Base-by-base conservation (phyloP, 768 basidiomycete genomes). In the Psilocybe azurescens region DNA sequence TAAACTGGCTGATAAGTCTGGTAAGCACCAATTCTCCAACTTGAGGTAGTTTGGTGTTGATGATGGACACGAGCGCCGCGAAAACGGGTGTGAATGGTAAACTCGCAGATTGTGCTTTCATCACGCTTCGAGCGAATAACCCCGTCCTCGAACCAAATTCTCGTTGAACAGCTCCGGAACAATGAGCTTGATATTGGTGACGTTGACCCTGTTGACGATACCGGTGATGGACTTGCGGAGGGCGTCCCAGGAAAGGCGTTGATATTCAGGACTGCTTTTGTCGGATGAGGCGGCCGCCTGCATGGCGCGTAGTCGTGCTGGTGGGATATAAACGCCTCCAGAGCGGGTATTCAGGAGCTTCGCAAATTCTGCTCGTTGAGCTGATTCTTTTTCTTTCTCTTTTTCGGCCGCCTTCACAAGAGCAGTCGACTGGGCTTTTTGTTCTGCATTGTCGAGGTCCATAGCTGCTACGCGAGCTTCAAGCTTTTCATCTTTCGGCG, bases 181-280 rank as follows among this genome's bases (percentile, higher is more conserved):
- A 66, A 97, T 86, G 69, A 90, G 86, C 77, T 98, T 97, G 86
- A 99, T 99, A 74, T 99, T 99, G 67, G 89, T 83, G 18, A 95
- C 84, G 75, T 99, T 98, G 79, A 99, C 94, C 83, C 97, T 91
- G 83, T 99, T 99, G 83, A 99, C 97, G 68, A 99, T 91, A 94
- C 97, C 97, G 30, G 97, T 99, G 70, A 99, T 92, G 54, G 91
- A 93, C 78, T 99, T 99, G 72, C 96, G 89, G 62, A 99, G 79
- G 1, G 97, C 97, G 71, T 99, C 97, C 97, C 97, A 99, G 9
- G 94, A 93, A 61, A 99, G 78, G 9, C 97, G 86, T 76, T 99
- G 97, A 76, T 92, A 99, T 77, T 97, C 96, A 18, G 89, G 69
- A 61, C 91, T 91, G 51, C 82, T 80, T 79, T 96, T 96, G 81